Conservation (phyloP, 2,329 filamentous ascomycete species). For the Tolypocladium inflatum region DNA sequence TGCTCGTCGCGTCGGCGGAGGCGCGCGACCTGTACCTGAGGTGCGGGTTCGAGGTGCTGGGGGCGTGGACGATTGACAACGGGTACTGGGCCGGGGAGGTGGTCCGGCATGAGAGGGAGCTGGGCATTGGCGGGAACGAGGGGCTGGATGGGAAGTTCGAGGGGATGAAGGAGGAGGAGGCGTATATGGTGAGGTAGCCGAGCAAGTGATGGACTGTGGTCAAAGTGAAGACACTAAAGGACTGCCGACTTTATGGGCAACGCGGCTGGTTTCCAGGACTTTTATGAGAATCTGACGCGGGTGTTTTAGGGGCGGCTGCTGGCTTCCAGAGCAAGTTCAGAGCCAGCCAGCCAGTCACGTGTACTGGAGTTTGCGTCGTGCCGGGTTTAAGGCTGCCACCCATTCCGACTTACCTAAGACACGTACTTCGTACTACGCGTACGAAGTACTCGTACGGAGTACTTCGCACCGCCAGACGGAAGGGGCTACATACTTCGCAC, state of each 20-base stretch:
- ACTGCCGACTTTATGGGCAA: too few species aligned
- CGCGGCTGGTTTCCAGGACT: too few species aligned
- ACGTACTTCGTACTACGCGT: too few species aligned
- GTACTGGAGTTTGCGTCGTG: background rate
- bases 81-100: slow-evolving; percentile 8
- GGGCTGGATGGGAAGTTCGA: slow-evolving; percentile 5
- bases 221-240: background rate
- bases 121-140: slow-evolving; percentile 6
- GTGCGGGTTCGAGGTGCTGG: slow-evolving; percentile 9
- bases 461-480: too few species aligned
- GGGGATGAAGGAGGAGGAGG: slow-evolving; percentile 10
- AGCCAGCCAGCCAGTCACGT: background rate
- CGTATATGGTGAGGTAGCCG: slow-evolving; percentile 1
- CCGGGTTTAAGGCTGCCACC: background rate
- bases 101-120: background rate
- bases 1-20: slow-evolving; percentile 12
- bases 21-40: slow-evolving; percentile 8
- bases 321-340: too few species aligned
- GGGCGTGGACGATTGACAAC: slow-evolving; percentile 9
- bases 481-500: too few species aligned
- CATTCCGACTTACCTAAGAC: too few species aligned
- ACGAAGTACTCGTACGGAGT: too few species aligned
- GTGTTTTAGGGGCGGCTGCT: too few species aligned
- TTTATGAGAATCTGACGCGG: too few species aligned
- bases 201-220: background rate